phyloP scores from a whole-genome alignment of 2,329 filamentous ascomycete genomes.

The Xenoacremonium recifei region DNA sequence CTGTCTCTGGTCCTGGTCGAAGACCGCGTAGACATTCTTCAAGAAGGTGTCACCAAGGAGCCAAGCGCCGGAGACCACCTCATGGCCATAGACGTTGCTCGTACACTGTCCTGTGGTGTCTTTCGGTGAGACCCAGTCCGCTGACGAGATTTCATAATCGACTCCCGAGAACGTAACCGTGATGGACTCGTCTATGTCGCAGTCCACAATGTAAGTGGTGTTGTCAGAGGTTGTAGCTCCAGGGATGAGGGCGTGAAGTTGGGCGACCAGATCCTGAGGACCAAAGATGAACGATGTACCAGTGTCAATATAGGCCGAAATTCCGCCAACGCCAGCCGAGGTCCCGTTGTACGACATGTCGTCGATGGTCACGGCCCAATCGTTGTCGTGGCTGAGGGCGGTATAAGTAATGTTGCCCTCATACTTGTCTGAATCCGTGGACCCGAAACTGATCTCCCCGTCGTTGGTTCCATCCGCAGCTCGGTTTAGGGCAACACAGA shows the following conservation, averaged over 20 bases:
- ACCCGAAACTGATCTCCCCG: constrained; percentile 77
- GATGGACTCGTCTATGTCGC: constrained; percentile 60
- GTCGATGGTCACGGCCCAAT: constrained; percentile 73
- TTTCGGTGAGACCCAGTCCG: constrained; percentile 66
- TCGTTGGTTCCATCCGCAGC: constrained; percentile 63
- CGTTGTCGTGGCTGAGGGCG: constrained; percentile 48
- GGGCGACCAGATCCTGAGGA: constrained; percentile 62
- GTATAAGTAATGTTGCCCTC: constrained; percentile 69
- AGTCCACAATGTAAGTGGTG: constrained; percentile 70
- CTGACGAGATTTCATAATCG: constrained; percentile 63
- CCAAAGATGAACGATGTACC: constrained; percentile 80
- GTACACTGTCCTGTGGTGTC: constrained; percentile 50
- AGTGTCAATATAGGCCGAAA: constrained; percentile 74
- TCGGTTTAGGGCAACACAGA: constrained; percentile 70
- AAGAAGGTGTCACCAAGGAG: constrained; percentile 83
- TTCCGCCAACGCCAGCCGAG: constrained; percentile 52
- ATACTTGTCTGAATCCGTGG: constrained; percentile 64
- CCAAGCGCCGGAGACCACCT: constrained; percentile 68
- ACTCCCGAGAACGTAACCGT: constrained; percentile 67
- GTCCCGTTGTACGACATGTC: constrained; percentile 63
- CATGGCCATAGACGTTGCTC: constrained; percentile 73
- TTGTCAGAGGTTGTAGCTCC: constrained; percentile 57
- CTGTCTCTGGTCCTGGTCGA: constrained; percentile 68
- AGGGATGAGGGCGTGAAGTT: constrained; percentile 66
- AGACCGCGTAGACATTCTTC: constrained; percentile 86